These are phyloP conservation scores for Vinca minor DNA, from an alignment of 257 asterid genomes.

Conservation along the genomic window DNA sequence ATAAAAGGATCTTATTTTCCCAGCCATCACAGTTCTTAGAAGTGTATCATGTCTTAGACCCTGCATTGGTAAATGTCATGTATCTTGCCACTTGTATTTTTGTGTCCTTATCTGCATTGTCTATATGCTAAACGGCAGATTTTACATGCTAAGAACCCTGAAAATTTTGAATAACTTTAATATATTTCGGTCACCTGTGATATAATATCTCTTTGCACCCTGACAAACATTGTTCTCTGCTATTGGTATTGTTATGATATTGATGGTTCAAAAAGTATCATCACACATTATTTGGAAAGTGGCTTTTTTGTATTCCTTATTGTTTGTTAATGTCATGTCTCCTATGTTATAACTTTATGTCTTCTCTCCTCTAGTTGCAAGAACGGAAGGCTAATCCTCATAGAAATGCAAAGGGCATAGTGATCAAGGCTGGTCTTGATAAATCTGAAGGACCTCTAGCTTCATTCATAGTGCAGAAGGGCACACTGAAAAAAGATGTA, in stretches of 20 bases:
- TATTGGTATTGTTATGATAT: not conserved
- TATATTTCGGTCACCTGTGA: not conserved
- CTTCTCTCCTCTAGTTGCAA: slow-evolving; percentile 51
- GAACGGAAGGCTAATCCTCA: slow-evolving; percentile 97
- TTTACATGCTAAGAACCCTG: not conserved
- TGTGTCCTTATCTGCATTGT: not conserved
- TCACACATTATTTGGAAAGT: slow-evolving; percentile 6
- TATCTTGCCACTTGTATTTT: not conserved
- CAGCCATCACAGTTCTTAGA: not conserved
- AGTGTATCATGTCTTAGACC: not conserved
- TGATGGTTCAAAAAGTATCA: not conserved
- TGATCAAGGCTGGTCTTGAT: slow-evolving; percentile 94
- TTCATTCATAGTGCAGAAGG: slow-evolving; percentile 93
- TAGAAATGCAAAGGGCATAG: slow-evolving; percentile 88
- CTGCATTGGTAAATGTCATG: too few relatives aligned
- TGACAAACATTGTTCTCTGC: not conserved
- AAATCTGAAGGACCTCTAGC: slow-evolving; percentile 91
- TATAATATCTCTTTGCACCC: not conserved
- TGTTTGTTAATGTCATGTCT: not conserved
- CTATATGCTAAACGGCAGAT: not conserved
- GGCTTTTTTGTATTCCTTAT: slow-evolving; percentile 5
- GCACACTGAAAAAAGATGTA: slow-evolving; percentile 70
- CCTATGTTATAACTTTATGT: not conserved
- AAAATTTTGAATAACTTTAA: not conserved
- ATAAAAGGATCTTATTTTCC: not conserved